These are phyloP conservation scores for Pinus taeda DNA, from an alignment of 75 land plant genomes.

Conservation along the genomic window DNA sequence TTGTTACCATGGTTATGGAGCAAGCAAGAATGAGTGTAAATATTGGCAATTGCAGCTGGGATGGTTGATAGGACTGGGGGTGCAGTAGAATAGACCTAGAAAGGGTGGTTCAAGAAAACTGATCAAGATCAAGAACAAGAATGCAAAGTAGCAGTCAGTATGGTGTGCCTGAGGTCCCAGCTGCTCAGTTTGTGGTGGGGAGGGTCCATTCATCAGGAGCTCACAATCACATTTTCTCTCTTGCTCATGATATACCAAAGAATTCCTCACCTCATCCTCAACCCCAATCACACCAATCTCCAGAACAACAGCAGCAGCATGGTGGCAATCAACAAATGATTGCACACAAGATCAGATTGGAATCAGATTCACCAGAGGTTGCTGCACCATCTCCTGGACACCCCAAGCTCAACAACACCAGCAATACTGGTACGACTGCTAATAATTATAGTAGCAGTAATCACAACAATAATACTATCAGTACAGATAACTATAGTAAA, in stretches of 20 bases:
- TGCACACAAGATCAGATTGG: conserved; percentile 9
- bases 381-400: background rate
- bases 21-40: background rate
- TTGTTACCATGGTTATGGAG: background rate
- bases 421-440: background rate
- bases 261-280: conserved; percentile 3
- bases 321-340: background rate
- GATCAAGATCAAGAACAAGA: conserved; percentile 5
- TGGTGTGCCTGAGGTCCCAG: conserved; percentile 27
- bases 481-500: background rate
- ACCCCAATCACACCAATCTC: background rate
- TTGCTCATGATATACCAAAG: too few species aligned
- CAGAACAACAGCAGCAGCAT: background rate
- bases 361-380: conserved; percentile 4
- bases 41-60: too few species aligned
- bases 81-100: background rate
- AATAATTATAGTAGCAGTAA: background rate
- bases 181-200: conserved; percentile 36
- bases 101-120: background rate
- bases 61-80: background rate
- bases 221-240: conserved; percentile 8
- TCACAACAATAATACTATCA: background rate
- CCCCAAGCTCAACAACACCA: conserved; percentile 8
- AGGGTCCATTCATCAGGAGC: conserved; percentile 15
- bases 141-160: conserved; percentile 40